A percentile compares a stretch with the other conserved stretches of the same genome.
Conservation (phyloP, 768 basidiomycete genomes). For the Phylloporus rhodoxanthus region DNA sequence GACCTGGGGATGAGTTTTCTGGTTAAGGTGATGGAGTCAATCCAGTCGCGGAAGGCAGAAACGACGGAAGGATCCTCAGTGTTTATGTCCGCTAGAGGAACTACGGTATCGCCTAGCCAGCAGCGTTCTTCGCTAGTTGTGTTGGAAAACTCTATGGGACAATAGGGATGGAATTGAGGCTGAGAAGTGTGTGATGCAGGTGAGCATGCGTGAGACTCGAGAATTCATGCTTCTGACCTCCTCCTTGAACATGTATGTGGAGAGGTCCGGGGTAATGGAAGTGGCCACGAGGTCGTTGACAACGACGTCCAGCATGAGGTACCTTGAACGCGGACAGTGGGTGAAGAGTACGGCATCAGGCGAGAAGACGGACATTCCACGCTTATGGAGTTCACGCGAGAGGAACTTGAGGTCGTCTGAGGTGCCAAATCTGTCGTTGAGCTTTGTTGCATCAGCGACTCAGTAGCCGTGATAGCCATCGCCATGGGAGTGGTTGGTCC, state of each 20-base stretch:
- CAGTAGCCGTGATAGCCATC: neutral
- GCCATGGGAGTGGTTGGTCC: neutral
- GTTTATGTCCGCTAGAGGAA: slow-evolving; percentile 75
- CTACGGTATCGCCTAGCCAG: slow-evolving; percentile 75
- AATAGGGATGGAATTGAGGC: neutral
- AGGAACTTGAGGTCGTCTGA: neutral
- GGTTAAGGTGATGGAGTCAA: too few relatives aligned
- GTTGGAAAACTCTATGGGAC: slow-evolving; percentile 48
- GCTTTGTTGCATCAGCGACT: neutral
- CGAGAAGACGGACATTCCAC: too few relatives aligned
- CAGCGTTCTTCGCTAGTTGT: slow-evolving; percentile 66
- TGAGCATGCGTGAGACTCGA: neutral
- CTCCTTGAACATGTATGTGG: slow-evolving; percentile 45
- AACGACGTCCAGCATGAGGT: slow-evolving; percentile 81
- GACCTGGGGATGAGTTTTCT: too few relatives aligned
- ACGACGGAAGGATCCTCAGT: slow-evolving; percentile 63
- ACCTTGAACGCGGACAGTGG: slow-evolving; percentile 38
- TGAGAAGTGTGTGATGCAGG: neutral
- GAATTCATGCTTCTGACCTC: neutral
- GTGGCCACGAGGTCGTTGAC: slow-evolving; percentile 83
- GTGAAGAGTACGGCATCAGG: too few relatives aligned
- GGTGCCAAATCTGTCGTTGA: neutral
- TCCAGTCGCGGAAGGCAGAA: slow-evolving; percentile 23
- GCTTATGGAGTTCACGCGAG: too few relatives aligned
- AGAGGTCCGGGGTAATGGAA: slow-evolving; percentile 55